Evolutionary conservation across 2,329 filamentous ascomycete genomes (phyloP), one percentile per base, ranked within the genome.

Genomic region (Alternaria triticimaculans): DNA sequence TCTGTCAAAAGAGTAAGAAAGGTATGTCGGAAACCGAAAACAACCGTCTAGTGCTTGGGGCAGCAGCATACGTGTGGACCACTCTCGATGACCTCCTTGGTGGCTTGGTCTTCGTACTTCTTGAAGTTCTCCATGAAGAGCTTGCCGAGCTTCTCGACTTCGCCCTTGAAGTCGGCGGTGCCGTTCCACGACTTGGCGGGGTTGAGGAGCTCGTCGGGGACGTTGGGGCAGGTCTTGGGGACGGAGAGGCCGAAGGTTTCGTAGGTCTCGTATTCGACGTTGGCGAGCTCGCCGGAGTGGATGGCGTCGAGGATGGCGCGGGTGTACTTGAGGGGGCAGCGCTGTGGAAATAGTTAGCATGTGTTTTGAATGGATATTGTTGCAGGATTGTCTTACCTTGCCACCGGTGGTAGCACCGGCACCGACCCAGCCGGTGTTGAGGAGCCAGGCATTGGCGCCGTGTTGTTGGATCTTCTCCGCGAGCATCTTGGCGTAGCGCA

Each of bases 401-500:
- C 94, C 94, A 71, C 94, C 95, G 77, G 94, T 96, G 76, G 91
- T 89, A 78, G 92, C 92, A 78, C 93, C 93, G 76, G 94, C 94
- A 79, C 94, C 94, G 80, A 96, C 94, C 94, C 94, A 97, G 75
- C 94, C 94, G 76, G 94, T 97, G 91, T 97, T 97, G 82, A 99
- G 91, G 73, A 99, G 88, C 96, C 96, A 99, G 76, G 95, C 96
- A 81, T 97, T 97, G 84, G 94, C 91, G 78, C 94, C 92, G 90
- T 99, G 94, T 74, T 93, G 82, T 78, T 95, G 89, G 80, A 99
- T 99, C 91, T 98, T 98, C 82, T 97, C 93, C 41, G 96, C 96
- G 66, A 99, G 88, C 96, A 99, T 99, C 86, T 91, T 91, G 74
- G 96, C 96, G 85, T 99, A 99, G 82, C 93, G 92, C 96, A 99